Evolutionary conservation across 139 green algal species (phyloP), one percentile per base, ranked within the genome.

Genomic region (Dunaliella sp.): DNA sequence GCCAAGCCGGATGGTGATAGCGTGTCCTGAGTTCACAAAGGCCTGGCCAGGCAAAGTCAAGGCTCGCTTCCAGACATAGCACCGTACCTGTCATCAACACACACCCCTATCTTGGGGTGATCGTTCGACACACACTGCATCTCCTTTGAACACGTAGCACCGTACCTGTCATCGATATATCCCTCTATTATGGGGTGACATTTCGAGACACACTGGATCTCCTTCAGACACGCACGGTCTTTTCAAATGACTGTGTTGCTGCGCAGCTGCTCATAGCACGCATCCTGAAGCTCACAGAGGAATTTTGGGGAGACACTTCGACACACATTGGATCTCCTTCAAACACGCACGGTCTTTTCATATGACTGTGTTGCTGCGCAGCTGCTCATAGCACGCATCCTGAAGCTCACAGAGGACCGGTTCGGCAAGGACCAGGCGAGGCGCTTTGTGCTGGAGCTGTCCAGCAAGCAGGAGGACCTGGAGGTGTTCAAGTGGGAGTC

Each of bases 261-360:
- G 22, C 35, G 25, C 80, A 84, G 80, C 22, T 84, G 21, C 7
- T 84, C 26, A 33, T 3, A 37, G 88, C 0, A 57, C 84, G 36
- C 84, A 86, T 37, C 86, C 86, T 36, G 79, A 75, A 58, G 86
- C 94, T 78, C 92, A 96, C 48, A 92, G 89, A 3, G 82, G 93
- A 48, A 87, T 96, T 32, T 30, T 65, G 77, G 36, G 48, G 16
- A 77, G 80, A 24, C 59, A 82, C 30, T 31, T 88, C n/a, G n/a
- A n/a, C n/a, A n/a, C n/a, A n/a, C n/a, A n/a, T n/a, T n/a, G n/a
- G n/a, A n/a, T n/a, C n/a, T n/a, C n/a, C 58, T 79, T 3, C 74
- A 79, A 30, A 30, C 34, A 3, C 34, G 87, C 38, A 83, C 33
- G 83, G 83, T 75, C 33, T 7, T 75, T 21, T 75, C 58, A 75